Conservation (phyloP, 805 yeast genomes). For the Kodamaea kaohsiungensis region DNA sequence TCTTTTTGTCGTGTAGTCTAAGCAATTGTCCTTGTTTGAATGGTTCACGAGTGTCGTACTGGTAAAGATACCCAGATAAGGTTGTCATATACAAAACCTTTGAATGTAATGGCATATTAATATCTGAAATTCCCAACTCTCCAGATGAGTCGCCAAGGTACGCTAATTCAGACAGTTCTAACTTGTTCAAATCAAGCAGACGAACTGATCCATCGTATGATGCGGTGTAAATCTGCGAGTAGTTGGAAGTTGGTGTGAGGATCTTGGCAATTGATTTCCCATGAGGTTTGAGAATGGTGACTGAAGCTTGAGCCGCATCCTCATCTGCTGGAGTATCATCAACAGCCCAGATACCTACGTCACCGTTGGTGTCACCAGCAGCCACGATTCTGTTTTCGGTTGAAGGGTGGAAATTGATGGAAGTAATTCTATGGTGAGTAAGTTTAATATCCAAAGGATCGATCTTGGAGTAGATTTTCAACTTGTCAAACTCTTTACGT, state of each 20-base stretch:
- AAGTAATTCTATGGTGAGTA: constrained; percentile 69
- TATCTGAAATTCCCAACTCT: constrained; percentile 71
- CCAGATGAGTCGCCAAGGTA: constrained; percentile 48
- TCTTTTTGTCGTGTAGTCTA: constrained; percentile 83
- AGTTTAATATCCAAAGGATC: constrained; percentile 73
- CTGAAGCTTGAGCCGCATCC: constrained; percentile 46
- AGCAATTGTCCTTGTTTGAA: constrained; percentile 38
- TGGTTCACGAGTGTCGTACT: constrained; percentile 62
- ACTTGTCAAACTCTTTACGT: constrained; percentile 54
- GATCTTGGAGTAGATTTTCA: constrained; percentile 54
- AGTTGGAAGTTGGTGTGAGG: constrained; percentile 49
- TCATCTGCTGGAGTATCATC: constrained; percentile 34
- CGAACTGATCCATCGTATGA: constrained; percentile 91
- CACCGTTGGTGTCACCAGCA: constrained; percentile 91
- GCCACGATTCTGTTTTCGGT: constrained; percentile 58
- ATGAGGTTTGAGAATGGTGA: constrained; percentile 71
- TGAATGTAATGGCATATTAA: constrained; percentile 44
- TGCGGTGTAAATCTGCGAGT: constrained; percentile 61
- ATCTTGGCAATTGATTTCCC: constrained; percentile 71
- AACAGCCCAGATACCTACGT: constrained; percentile 86
- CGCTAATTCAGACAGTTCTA: constrained; percentile 54
- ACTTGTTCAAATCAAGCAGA: constrained; percentile 61
- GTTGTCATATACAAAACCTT: constrained; percentile 69
- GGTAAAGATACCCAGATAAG: constrained; percentile 73
- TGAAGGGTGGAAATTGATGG: constrained; percentile 77